These are phyloP conservation scores for Suillus spraguei DNA, from an alignment of 768 basidiomycete species.

Conservation along the genomic window DNA sequence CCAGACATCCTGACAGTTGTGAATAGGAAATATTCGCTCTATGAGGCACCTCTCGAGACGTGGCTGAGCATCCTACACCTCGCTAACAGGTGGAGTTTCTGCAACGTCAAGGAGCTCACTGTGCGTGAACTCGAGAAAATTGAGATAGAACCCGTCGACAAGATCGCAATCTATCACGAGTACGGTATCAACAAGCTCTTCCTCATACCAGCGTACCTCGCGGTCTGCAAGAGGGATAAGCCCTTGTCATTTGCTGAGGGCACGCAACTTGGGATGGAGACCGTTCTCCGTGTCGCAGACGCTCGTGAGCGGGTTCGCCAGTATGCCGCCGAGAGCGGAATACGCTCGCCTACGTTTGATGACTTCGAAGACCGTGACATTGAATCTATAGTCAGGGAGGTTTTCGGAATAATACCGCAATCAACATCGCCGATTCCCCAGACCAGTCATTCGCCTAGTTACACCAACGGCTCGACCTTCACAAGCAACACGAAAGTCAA, in stretches of 20 bases:
- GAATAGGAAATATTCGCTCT: constrained; percentile 38
- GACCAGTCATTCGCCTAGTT: constrained; percentile 13
- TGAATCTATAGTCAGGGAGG: constrained; percentile 29
- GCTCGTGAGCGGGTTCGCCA: constrained; percentile 44
- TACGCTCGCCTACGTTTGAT: constrained; percentile 34
- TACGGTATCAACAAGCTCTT: constrained; percentile 36
- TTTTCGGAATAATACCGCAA: constrained; percentile 31
- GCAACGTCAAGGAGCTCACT: constrained; percentile 39
- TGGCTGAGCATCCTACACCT: constrained; percentile 45
- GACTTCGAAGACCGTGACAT: constrained; percentile 34
- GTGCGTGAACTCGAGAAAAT: constrained; percentile 43
- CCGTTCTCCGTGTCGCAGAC: constrained; percentile 38
- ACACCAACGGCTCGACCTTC: constrained; percentile 16
- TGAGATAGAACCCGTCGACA: constrained; percentile 36
- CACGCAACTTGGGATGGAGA: constrained; percentile 42
- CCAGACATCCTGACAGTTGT: constrained; percentile 6
- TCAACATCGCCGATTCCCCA: constrained; percentile 24
- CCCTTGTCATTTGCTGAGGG: constrained; percentile 42
- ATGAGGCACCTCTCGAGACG: constrained; percentile 40
- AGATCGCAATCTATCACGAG: constrained; percentile 41
- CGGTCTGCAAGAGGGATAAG: constrained; percentile 39
- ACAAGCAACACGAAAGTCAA: neutral
- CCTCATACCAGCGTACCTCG: constrained; percentile 38
- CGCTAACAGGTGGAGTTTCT: constrained; percentile 44
- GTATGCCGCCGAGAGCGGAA: constrained; percentile 31